A percentile compares a stretch with the other conserved stretches of the same genome.
phyloP scores from a whole-genome alignment of 2,329 filamentous ascomycete genomes.

The Alternaria triticina region DNA sequence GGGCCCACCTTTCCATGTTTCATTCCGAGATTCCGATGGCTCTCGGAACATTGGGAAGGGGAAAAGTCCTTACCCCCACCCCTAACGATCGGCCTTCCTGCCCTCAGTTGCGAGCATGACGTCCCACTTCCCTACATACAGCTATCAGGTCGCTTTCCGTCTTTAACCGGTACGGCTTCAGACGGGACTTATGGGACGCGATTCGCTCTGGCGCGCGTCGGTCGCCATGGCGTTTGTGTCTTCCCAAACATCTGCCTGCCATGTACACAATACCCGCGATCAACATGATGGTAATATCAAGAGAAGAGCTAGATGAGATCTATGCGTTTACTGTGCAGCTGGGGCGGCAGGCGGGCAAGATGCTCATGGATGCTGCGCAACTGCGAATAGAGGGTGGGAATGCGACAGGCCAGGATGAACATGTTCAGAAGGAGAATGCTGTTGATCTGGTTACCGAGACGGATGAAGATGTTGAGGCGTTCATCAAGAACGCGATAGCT shows the following conservation, averaged over 20 bases:
- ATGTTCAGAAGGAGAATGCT: constrained; percentile 73
- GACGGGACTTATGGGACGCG: neutral
- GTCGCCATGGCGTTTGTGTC: neutral
- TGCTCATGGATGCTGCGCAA: constrained; percentile 70
- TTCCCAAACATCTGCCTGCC: neutral
- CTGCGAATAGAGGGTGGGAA: constrained; percentile 56
- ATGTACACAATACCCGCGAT: neutral
- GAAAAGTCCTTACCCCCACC: constrained; percentile 15
- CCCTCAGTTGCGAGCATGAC: neutral
- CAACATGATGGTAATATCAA: constrained; percentile 34
- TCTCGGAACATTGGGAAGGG: constrained; percentile 5
- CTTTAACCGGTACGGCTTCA: constrained; percentile 11
- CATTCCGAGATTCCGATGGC: constrained; percentile 9
- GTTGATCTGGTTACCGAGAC: constrained; percentile 81
- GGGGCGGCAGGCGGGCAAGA: constrained; percentile 71
- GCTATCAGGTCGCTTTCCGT: neutral
- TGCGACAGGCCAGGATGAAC: constrained; percentile 36
- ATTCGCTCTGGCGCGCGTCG: neutral
- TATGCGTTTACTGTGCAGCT: constrained; percentile 74
- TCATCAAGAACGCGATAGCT: constrained; percentile 67
- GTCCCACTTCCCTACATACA: neutral
- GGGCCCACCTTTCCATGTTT: neutral
- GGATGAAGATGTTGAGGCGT: constrained; percentile 75
- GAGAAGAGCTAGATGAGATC: constrained; percentile 65
- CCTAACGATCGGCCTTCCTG: constrained; percentile 1